Evolutionary conservation across 441 rosid genomes (phyloP), one percentile per base, ranked within the genome.

Genomic region (Adansonia grandidieri): DNA sequence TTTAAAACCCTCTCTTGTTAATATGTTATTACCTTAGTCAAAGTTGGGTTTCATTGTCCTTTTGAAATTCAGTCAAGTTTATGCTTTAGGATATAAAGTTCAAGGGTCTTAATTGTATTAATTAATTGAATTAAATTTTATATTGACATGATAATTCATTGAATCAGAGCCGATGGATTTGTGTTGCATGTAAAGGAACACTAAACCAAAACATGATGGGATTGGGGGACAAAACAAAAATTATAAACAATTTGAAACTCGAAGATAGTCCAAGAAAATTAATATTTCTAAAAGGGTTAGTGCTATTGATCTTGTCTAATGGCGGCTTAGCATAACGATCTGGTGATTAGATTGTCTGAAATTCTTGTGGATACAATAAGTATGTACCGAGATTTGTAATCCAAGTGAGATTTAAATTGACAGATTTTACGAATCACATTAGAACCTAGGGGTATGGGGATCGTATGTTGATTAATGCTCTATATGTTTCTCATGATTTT

Each of bases 181-280:
- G 53, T 71, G 85, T 72, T 86, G 67, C 83, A 24, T 19, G n/a
- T 32, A 9, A 50, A 80, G 87, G 83, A 82, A 84, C 87, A 84
- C 24, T 79, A 79, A 72, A 11, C 47, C 13, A 74, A 71, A 65
- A 74, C 45, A 74, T 82, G 75, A 83, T 82, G 84, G 82, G 79
- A 20, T 80, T 75, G 80, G 50, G 64, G 84, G 81, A 84, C 79
- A 78, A 78, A 48, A 40, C 19, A 45, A 17, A 6, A 64, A 51
- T 19, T 32, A 13, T 48, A 44, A 67, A 58, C 50, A 57, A 17
- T 5, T 44, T 57, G 40, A 57, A 68, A 64, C 58, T 60, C 44
- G 45, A 42, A 42, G 51, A 48, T 58, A 51, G 80, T 53, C 58
- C 80, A 75, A 65, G 62, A 17, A 9, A 77, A 83, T 54, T 32